These are phyloP conservation scores for Trichophyton schoenleinii DNA, from an alignment of 2,329 filamentous ascomycete genomes.

Conservation along the genomic window DNA sequence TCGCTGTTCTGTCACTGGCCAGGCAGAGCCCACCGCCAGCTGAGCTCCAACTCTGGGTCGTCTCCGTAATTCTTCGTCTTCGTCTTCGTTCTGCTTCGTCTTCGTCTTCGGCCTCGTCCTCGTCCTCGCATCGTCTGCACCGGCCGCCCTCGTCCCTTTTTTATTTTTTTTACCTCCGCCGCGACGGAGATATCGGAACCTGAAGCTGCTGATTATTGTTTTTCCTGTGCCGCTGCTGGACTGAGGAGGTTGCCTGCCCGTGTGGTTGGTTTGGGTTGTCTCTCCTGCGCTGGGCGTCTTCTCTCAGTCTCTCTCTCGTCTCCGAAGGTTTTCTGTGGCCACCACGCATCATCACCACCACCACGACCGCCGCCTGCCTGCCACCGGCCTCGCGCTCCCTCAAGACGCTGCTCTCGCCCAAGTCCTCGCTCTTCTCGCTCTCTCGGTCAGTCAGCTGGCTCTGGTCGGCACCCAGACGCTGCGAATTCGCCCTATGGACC, in stretches of 20 bases:
- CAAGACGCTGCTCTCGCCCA: not conserved
- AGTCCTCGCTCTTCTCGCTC: not conserved
- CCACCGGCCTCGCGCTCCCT: not conserved
- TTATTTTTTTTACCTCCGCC: not conserved
- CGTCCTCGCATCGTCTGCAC: no score
- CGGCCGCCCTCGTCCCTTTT: not conserved
- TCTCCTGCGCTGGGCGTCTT: not conserved
- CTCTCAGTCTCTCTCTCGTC: not conserved
- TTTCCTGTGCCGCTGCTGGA: not conserved
- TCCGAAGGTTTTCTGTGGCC: not conserved
- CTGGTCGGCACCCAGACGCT: not conserved
- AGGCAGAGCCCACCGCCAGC: no score
- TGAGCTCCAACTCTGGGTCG: no score
- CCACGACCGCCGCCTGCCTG: no score
- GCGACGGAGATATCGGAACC: not conserved
- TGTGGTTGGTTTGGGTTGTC: no score
- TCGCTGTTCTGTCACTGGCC: no score
- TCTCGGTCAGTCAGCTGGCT: not conserved
- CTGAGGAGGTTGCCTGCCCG: no score
- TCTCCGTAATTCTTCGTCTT: not conserved
- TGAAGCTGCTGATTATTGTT: constrained; percentile 2
- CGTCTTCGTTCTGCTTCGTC: no score
- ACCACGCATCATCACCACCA: not conserved
- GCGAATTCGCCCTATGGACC: not conserved
- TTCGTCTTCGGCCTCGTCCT: no score